Evolutionary conservation across 2,329 filamentous ascomycete species (phyloP).

Genomic region (Sclerotinia glacialis): DNA sequence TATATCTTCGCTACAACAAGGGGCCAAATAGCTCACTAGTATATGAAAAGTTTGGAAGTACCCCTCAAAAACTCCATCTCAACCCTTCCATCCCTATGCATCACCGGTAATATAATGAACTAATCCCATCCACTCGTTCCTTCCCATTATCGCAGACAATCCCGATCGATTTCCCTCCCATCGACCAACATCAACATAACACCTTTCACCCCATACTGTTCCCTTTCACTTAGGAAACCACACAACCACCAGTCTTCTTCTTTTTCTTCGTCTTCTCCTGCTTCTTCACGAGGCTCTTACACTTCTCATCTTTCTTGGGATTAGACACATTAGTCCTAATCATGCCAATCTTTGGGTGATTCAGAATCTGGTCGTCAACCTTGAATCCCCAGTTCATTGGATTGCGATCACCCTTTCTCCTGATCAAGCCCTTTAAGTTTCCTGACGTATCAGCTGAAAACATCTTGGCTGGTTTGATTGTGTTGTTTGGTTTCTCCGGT

Average conservation of each 20-base stretch:
- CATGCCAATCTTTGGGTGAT: background rate
- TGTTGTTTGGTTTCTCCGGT: background rate
- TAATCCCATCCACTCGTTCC: background rate
- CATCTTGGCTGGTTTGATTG: background rate
- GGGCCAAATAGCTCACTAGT: background rate
- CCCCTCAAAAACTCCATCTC: background rate
- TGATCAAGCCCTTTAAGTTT: background rate
- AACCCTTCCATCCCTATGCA: background rate
- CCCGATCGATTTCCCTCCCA: background rate
- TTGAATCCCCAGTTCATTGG: conserved; percentile 4
- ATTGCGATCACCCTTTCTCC: conserved; percentile 9
- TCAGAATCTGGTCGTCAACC: background rate
- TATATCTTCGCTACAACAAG: background rate
- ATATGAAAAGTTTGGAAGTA: background rate
- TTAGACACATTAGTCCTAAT: background rate
- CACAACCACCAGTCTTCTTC: background rate
- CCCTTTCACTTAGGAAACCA: background rate
- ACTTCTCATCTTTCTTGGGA: background rate
- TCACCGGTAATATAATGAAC: background rate
- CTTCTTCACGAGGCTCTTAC: background rate
- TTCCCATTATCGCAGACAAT: background rate
- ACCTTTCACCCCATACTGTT: background rate
- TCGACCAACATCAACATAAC: background rate
- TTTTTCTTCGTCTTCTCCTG: background rate
- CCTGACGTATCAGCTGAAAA: background rate